Conservation (phyloP, 305 asterid genomes). For the Fraxinus velutina region DNA sequence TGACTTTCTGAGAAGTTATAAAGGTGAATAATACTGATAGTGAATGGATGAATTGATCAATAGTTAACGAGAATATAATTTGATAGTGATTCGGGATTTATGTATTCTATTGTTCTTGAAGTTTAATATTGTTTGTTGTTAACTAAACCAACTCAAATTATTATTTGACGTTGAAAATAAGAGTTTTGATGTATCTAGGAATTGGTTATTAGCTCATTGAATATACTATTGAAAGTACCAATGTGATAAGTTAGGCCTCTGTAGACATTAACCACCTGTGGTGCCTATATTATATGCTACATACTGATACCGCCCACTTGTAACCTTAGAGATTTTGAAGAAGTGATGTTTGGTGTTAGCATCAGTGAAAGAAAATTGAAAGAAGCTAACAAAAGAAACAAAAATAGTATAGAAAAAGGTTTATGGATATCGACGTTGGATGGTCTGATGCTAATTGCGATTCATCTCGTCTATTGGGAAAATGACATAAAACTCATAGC, state of each 20-base stretch:
- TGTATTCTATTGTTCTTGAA: background rate
- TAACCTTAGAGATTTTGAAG: slow-evolving; percentile 1
- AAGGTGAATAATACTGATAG: background rate
- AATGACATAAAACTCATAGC: background rate
- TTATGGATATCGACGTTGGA: background rate
- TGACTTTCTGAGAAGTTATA: background rate
- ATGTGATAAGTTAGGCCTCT: slow-evolving; percentile 7
- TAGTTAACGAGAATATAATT: slow-evolving; percentile 8
- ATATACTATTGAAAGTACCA: slow-evolving; percentile 10
- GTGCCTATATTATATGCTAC: slow-evolving; percentile 15
- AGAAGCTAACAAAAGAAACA: background rate
- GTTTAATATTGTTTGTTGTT: background rate
- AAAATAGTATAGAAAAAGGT: background rate
- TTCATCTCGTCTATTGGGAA: background rate
- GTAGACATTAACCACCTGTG: slow-evolving; percentile 1
- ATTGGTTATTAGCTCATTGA: background rate
- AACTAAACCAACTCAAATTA: background rate
- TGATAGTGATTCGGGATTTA: slow-evolving; percentile 5
- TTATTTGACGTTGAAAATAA: slow-evolving; percentile 3
- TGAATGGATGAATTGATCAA: slow-evolving; percentile 7
- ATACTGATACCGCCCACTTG: slow-evolving; percentile 3
- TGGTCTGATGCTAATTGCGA: background rate
- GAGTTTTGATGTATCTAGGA: background rate
- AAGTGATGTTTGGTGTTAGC: background rate
- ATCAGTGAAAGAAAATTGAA: background rate